Evolutionary conservation across 1,139 yeast genomes (phyloP), one percentile per base, ranked within the genome.

Genomic region (Dujonia santamariae): DNA sequence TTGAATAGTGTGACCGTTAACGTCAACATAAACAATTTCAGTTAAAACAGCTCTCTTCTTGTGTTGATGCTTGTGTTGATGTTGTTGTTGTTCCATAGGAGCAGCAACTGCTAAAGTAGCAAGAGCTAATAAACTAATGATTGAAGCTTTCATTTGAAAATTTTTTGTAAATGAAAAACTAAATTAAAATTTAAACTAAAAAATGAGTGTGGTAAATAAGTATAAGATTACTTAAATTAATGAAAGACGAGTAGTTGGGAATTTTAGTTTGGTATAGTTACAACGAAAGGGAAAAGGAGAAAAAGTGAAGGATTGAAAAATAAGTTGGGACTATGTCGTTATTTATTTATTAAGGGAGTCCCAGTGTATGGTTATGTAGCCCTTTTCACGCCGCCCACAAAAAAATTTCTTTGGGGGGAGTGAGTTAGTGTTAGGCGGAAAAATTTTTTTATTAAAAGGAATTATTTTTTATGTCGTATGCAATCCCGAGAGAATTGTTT

Each of bases 21-120:
- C 76, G 58, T 85, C 81, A 40, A 87, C 95, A 38, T 85, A 85
- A 43, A 85, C 90, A 59, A 82, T 80, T 59, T 85, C 87, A 49
- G 85, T 78, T 41, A 85, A 95, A 46, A 82, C 76, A 34, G 85
- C 86, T 67, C 88, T 78, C 66, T 79, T 80, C 60, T 80, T 83
- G 48, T 72, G 77, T 59, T 81, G 85, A 63, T 84, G 94, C 35
- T 57, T 55, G 38, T 59, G 63, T 26, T 51, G 41, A 50, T 64
- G 66, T 35, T 56, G 55, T 45, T 59, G 61, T 30, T 49, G 59
- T 38, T 51, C 59, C 37, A 56, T 47, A 31, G 65, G 65, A 42
- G 64, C 63, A 38, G 66, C 60, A 32, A 54, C 39, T 21, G 54
- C 50, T 24, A 50, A 36, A 21, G 62, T 46, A 26, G 51, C 54